Conservation (phyloP, 441 rosid genomes). For the Syzygium malaccense region DNA sequence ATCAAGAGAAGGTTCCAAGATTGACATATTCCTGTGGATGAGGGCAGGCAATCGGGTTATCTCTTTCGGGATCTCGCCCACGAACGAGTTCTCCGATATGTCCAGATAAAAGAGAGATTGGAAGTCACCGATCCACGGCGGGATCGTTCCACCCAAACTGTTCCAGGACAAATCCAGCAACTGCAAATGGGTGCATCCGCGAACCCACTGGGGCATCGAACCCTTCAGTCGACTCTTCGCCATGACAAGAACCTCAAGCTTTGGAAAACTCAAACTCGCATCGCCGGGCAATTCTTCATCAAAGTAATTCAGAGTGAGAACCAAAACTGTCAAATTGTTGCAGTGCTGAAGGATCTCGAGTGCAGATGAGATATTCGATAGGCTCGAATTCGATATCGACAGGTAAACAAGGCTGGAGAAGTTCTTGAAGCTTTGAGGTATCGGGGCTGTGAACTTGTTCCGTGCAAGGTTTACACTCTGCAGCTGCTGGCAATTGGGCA, state of each 20-base stretch:
- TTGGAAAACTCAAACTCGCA: conserved; percentile 37
- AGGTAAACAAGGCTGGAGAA: conserved; percentile 49
- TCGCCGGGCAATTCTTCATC: conserved; percentile 46
- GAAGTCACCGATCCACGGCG: conserved; percentile 50
- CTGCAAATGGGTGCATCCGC: conserved; percentile 35
- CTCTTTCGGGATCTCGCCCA: conserved; percentile 56
- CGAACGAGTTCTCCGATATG: conserved; percentile 55
- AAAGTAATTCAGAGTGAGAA: conserved; percentile 53
- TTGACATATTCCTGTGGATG: conserved; percentile 29
- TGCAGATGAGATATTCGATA: conserved; percentile 42
- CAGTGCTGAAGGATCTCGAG: conserved; percentile 52
- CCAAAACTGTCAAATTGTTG: conserved; percentile 45
- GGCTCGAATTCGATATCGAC: conserved; percentile 51
- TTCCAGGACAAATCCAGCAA: conserved; percentile 83
- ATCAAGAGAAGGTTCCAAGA: conserved; percentile 55
- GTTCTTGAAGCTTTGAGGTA: conserved; percentile 49
- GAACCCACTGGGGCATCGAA: conserved; percentile 53
- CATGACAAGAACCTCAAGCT: conserved; percentile 48
- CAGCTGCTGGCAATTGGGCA: conserved; percentile 47
- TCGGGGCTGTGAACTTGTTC: conserved; percentile 46
- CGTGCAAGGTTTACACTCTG: conserved; percentile 50
- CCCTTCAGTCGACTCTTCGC: conserved; percentile 59
- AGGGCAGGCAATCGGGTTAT: conserved; percentile 43
- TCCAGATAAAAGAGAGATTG: conserved; percentile 71
- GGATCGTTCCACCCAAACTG: conserved; percentile 39